A percentile compares a stretch with the other conserved stretches of the same genome.
phyloP scores from a whole-genome alignment of 495 filamentous ascomycete genomes.

The Clavariopsis aquatica region DNA sequence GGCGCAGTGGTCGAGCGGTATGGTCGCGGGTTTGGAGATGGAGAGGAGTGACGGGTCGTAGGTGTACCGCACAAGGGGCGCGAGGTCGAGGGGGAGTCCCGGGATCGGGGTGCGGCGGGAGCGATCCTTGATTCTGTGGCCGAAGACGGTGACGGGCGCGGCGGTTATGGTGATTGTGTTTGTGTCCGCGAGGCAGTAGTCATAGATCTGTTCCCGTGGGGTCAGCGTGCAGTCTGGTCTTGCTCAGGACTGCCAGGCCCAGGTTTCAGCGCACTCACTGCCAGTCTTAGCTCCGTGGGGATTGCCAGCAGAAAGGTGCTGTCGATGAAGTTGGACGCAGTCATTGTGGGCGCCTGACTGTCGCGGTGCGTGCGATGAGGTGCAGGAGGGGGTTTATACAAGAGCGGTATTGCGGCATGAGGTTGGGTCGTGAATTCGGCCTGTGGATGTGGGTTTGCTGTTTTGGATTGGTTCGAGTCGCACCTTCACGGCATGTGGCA shows the following conservation, averaged over 20 bases:
- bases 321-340: neutral
- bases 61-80: neutral
- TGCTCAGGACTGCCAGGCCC: neutral
- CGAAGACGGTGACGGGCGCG: constrained; percentile 15
- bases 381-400: no score
- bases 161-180: constrained; percentile 28
- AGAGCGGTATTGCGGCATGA: no score
- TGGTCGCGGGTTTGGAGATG: constrained; percentile 3
- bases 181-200: constrained; percentile 32
- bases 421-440: neutral
- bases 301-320: neutral
- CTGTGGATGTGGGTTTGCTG: neutral
- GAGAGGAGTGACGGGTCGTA: constrained; percentile 14
- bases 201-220: constrained; percentile 34
- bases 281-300: neutral
- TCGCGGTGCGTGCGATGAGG: no score
- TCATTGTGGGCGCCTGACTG: neutral
- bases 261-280: neutral
- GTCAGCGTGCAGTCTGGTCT: neutral
- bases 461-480: neutral
- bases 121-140: neutral
- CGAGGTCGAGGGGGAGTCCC: neutral
- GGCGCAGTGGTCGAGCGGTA: neutral
- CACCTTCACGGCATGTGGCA: neutral
- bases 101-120: neutral